Conservation (phyloP, 768 basidiomycete species). For the Leccinum subgranulosum region DNA sequence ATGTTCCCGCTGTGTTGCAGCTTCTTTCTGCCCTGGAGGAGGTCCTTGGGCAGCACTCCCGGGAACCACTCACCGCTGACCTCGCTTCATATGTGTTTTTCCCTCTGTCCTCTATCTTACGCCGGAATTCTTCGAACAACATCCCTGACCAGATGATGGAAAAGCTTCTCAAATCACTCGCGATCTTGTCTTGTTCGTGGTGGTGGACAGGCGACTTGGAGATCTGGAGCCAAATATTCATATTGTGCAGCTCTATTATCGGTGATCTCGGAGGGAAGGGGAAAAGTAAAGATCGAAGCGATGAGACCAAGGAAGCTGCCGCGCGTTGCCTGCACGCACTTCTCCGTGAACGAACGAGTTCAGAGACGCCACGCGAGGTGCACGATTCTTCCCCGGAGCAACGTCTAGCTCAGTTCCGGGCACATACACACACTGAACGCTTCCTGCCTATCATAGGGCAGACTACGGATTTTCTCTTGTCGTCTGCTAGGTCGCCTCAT, state of each 20-base stretch:
- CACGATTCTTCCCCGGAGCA: constrained; percentile 9
- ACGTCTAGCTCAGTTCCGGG: constrained; percentile 40
- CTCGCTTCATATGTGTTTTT: constrained; percentile 85
- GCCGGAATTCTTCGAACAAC: constrained; percentile 62
- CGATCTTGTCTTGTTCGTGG: constrained; percentile 65
- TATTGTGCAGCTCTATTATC: constrained; percentile 63
- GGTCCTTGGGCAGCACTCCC: constrained; percentile 42
- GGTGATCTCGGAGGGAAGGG: constrained; percentile 65
- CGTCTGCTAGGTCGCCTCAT: constrained; percentile 52
- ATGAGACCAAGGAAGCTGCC: constrained; percentile 81
- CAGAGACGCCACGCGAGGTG: constrained; percentile 38
- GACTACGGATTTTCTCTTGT: constrained; percentile 72
- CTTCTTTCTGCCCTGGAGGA: constrained; percentile 55
- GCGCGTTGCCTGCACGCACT: constrained; percentile 62
- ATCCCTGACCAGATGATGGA: constrained; percentile 84
- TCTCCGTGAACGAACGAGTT: constrained; percentile 47
- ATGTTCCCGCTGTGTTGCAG: constrained; percentile 44
- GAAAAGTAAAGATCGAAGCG: constrained; percentile 66
- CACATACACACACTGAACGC: constrained; percentile 39
- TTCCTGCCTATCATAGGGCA: constrained; percentile 82
- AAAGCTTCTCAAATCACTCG: constrained; percentile 58
- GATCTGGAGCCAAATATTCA: constrained; percentile 85
- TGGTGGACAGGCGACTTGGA: constrained; percentile 78
- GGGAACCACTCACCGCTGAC: constrained; percentile 45
- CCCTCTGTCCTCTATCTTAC: constrained; percentile 81